A percentile compares a stretch with the other conserved stretches of the same genome.
Conservation (phyloP, 495 filamentous ascomycete species). For the Talaromyces liani region DNA sequence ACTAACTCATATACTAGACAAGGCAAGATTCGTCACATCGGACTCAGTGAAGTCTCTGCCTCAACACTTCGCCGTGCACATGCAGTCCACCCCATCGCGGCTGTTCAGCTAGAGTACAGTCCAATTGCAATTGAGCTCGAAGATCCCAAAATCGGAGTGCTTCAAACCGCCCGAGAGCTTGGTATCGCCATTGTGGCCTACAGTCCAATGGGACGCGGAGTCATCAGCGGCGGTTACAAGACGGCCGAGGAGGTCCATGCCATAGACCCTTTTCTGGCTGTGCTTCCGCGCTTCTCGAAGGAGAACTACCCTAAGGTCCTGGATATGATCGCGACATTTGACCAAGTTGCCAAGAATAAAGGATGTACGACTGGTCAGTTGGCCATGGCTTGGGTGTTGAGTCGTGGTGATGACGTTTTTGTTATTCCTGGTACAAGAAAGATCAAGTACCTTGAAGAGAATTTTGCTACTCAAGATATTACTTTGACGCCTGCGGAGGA, state of each 20-base stretch:
- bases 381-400: slow-evolving; percentile 51
- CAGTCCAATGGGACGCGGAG: slow-evolving; percentile 53
- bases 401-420: slow-evolving; percentile 53
- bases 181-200: slow-evolving; percentile 55
- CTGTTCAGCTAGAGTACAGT: slow-evolving; percentile 58
- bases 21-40: slow-evolving; percentile 53
- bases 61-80: slow-evolving; percentile 51
- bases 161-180: slow-evolving; percentile 53
- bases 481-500: slow-evolving; percentile 38
- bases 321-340: slow-evolving; percentile 33
- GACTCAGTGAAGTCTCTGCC: slow-evolving; percentile 48
- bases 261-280: slow-evolving; percentile 32
- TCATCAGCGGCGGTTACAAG: slow-evolving; percentile 44
- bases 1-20: slow-evolving; percentile 26
- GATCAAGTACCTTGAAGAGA: slow-evolving; percentile 50
- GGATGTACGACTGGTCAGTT: slow-evolving; percentile 41
- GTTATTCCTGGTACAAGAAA: slow-evolving; percentile 55
- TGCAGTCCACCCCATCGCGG: slow-evolving; percentile 51
- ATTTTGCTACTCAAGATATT: slow-evolving; percentile 36
- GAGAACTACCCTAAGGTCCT: slow-evolving; percentile 49
- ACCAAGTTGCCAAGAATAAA: slow-evolving; percentile 39
- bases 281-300: slow-evolving; percentile 38
- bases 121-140: slow-evolving; percentile 56
- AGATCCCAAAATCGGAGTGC: slow-evolving; percentile 30
- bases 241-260: slow-evolving; percentile 36